Percentiles rank a stretch among this genome's conserved stretches.
These are phyloP conservation scores for Populus deltoides DNA, from an alignment of 345 rosid species.

Conservation along the genomic window DNA sequence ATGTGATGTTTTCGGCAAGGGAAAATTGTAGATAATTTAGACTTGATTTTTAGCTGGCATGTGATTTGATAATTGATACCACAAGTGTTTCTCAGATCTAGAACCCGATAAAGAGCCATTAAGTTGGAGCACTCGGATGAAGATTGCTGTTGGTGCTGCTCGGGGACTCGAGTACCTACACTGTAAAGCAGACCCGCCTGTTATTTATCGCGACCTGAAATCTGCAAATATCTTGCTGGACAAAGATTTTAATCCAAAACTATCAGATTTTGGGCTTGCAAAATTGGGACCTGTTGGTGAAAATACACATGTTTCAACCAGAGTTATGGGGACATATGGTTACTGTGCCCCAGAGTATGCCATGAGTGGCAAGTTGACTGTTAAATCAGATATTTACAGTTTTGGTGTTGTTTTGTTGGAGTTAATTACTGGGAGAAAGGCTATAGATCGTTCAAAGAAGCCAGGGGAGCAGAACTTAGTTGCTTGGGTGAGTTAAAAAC, in stretches of 20 bases:
- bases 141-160: slow-evolving; percentile 90
- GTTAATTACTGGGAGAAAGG: slow-evolving; percentile 85
- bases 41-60: neutral
- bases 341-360: slow-evolving; percentile 99
- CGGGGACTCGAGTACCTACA: slow-evolving; percentile 87
- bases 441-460: slow-evolving; percentile 55
- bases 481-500: slow-evolving; percentile 61
- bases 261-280: slow-evolving; percentile 92
- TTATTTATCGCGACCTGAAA: slow-evolving; percentile 90
- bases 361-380: slow-evolving; percentile 92
- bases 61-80: neutral
- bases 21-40: neutral
- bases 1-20: too few relatives aligned
- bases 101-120: slow-evolving; percentile 51
- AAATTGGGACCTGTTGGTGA: slow-evolving; percentile 96
- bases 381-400: slow-evolving; percentile 91
- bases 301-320: slow-evolving; percentile 92
- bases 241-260: slow-evolving; percentile 67
- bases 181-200: slow-evolving; percentile 87
- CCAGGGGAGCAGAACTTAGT: slow-evolving; percentile 83
- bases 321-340: slow-evolving; percentile 98
- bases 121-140: slow-evolving; percentile 76
- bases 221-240: slow-evolving; percentile 88
- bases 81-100: slow-evolving; percentile 41
- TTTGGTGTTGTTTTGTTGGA: slow-evolving; percentile 96